Conservation (phyloP, 257 asterid species). For the Coffea canephora region DNA sequence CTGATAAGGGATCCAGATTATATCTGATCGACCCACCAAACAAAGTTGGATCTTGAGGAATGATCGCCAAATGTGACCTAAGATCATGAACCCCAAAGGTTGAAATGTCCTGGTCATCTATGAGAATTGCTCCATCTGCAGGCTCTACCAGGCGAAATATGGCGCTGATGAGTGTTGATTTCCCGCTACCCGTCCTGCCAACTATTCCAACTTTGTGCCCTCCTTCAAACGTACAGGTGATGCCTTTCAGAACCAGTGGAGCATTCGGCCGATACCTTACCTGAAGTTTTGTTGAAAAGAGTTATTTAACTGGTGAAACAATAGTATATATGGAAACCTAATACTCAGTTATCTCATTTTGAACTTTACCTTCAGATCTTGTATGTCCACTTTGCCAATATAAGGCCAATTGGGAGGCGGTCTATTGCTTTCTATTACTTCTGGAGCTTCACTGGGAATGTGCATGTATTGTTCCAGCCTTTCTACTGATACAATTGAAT, state of each 20-base stretch:
- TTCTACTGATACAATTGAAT: constrained; percentile 35
- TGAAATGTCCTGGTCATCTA: constrained; percentile 28
- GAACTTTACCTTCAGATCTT: constrained; percentile 29
- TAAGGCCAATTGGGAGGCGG: constrained; percentile 31
- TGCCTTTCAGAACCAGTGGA: constrained; percentile 36
- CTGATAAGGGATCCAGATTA: constrained; percentile 33
- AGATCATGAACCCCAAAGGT: constrained; percentile 29
- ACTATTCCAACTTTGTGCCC: constrained; percentile 39
- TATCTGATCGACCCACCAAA: constrained; percentile 30
- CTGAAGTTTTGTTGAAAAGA: constrained; percentile 11
- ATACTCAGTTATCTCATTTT: not conserved
- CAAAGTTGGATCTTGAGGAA: constrained; percentile 40
- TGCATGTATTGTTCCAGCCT: constrained; percentile 35
- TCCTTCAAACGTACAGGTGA: constrained; percentile 28
- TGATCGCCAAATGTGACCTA: constrained; percentile 24
- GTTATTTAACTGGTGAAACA: too few relatives aligned
- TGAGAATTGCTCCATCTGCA: constrained; percentile 27
- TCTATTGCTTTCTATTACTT: constrained; percentile 20
- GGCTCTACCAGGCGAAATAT: constrained; percentile 38
- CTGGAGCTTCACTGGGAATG: constrained; percentile 36
- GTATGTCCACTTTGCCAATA: constrained; percentile 28
- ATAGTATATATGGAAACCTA: too few relatives aligned
- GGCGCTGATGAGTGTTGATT: constrained; percentile 33
- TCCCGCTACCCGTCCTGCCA: constrained; percentile 45
- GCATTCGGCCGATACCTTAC: constrained; percentile 25